Base-by-base conservation (phyloP, 805 yeast species). In the Myxozyma monticola region DNA sequence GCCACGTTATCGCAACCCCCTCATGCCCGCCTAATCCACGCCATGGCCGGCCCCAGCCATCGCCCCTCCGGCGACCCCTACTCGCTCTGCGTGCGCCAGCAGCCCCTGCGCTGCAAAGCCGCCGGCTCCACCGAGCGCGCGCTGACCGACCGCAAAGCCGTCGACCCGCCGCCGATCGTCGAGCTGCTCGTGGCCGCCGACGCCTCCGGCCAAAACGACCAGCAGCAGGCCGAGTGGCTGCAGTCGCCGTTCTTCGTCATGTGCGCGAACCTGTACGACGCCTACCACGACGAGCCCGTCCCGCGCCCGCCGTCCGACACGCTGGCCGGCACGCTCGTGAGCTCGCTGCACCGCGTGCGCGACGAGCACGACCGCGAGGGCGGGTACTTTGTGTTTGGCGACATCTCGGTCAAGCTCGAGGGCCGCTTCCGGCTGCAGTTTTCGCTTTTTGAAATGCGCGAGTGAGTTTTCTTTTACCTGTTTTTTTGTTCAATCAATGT, bases 321-420 rank as follows among this genome's bases (percentile, higher is more conserved):
- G n/a, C 42, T 56, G 29, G 60, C 56, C 4, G 60, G 60, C 39
- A 56, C 59, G 26, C 49, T 56, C 17, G 60, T 54, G 15, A 55
- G 60, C 10, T 54, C 59, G 9, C 45, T 56, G 30, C 60, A 56
- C 34, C 54, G 60, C 17, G 55, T 56, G 18, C 51, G 54, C 24
- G 56, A 55, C 37, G 45, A 39, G 30, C 37, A 47, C 28, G 52
- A 56, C 42, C 36, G 25, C 25, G 60, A 56, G 17, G 60, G 59
- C 30, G 60, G 56, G 2, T 54, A 46, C 37, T 57, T 57, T 40
- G 61, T 57, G n/a, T 57, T 57, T 44, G 61, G 61, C 26, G 61
- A 57, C 38, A 37, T 57, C 30, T 31, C 45, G 24, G 49, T 57
- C 42, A 46, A 47, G 30, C 42, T 57, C 25, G 60, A 57, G 22